These are phyloP conservation scores for Globisporangium iwayamae DNA, from an alignment of 352 stramenopile species.

Conservation along the genomic window DNA sequence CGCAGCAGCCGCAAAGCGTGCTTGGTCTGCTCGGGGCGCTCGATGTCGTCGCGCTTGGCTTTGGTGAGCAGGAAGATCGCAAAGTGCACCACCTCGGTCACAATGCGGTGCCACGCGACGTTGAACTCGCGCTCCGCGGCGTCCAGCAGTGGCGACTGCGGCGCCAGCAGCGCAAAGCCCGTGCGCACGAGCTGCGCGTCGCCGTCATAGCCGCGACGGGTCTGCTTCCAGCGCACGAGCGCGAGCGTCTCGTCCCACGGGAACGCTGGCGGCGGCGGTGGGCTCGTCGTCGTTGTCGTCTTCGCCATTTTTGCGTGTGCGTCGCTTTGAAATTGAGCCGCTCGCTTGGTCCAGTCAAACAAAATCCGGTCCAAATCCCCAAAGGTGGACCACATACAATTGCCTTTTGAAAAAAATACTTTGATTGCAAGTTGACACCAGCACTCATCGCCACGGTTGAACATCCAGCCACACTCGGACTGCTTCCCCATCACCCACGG, in stretches of 20 bases:
- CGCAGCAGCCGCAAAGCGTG: slow-evolving; percentile 54
- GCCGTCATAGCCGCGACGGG: slow-evolving; percentile 46
- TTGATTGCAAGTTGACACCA: no score
- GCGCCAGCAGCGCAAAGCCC: slow-evolving; percentile 30
- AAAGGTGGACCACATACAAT: neutral
- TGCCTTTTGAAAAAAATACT: no score
- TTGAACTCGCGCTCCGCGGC: slow-evolving; percentile 46
- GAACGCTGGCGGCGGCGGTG: slow-evolving; percentile 1
- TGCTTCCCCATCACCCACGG: no score
- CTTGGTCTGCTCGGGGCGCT: slow-evolving; percentile 28
- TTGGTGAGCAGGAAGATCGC: slow-evolving; percentile 67
- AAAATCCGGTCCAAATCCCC: neutral
- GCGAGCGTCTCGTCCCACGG: slow-evolving; percentile 46
- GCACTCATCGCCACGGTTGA: no score
- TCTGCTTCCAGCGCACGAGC: slow-evolving; percentile 66
- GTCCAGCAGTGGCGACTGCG: slow-evolving; percentile 20
- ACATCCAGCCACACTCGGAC: no score
- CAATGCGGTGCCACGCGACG: slow-evolving; percentile 53
- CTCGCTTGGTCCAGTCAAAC: slow-evolving; percentile 1
- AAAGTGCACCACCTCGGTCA: slow-evolving; percentile 62
- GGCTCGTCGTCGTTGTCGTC: neutral
- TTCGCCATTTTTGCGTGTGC: no score
- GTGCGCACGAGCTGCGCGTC: slow-evolving; percentile 41
- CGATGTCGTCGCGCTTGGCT: slow-evolving; percentile 30
- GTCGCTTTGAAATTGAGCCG: no score